Evolutionary conservation across 2,329 filamentous ascomycete species (phyloP).

Genomic region (Arthroderma sp.): DNA sequence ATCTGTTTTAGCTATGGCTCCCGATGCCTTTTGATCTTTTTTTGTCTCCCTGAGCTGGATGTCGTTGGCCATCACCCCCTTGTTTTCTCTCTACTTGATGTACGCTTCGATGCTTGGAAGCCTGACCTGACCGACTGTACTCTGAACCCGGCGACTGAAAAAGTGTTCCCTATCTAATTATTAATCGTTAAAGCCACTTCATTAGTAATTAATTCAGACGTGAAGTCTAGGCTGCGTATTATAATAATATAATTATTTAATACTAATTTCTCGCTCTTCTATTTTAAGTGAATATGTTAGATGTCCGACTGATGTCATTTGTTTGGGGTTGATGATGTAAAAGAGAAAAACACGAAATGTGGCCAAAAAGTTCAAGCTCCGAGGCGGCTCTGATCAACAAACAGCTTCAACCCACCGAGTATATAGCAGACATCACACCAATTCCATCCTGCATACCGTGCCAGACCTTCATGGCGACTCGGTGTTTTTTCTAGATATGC

Average conservation of each 20-base stretch:
- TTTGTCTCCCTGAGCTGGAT: background rate
- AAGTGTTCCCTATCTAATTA: conserved; percentile 4
- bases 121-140: background rate
- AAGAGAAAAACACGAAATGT: conserved; percentile 2
- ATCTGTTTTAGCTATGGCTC: background rate
- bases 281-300: background rate
- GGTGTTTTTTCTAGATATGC: background rate
- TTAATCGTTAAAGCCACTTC: conserved; percentile 1
- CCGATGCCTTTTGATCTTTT: background rate
- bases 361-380: background rate
- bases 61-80: too few relatives aligned
- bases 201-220: background rate
- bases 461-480: background rate
- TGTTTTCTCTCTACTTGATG: background rate
- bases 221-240: background rate
- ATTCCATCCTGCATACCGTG: background rate
- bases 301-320: background rate
- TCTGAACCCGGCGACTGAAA: background rate
- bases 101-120: background rate
- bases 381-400: too few relatives aligned
- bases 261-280: background rate
- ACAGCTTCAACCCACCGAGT: background rate
- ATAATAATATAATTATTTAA: background rate
- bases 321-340: background rate
- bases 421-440: background rate